phyloP scores from a whole-genome alignment of 371 early-diverging fungal species.

The Paraphysoderma sedebokerense region DNA sequence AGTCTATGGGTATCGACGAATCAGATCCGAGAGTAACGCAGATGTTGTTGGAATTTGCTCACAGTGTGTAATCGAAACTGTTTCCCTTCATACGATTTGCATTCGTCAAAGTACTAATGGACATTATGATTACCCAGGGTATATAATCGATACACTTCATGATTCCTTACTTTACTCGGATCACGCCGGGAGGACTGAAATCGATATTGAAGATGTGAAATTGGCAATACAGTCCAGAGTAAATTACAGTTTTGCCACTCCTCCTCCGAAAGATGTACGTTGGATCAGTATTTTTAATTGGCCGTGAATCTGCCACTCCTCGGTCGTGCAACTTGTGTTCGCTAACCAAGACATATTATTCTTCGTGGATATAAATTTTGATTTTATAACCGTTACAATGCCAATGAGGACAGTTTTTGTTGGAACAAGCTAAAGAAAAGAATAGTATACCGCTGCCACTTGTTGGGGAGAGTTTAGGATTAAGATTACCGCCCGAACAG shows the following conservation, averaged over 20 bases:
- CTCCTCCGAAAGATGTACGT: conserved; percentile 73
- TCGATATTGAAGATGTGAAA: conserved; percentile 82
- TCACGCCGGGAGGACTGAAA: conserved; percentile 65
- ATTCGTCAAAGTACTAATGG: background rate
- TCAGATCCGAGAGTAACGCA: conserved; percentile 93
- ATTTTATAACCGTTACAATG: background rate
- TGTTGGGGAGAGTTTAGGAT: conserved; percentile 73
- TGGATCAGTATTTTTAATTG: background rate
- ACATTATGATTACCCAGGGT: conserved; percentile 22
- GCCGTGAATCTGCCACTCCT: background rate
- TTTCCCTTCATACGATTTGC: background rate
- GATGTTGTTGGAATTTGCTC: conserved; percentile 89
- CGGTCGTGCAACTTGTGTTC: background rate
- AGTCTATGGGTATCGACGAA: conserved; percentile 83
- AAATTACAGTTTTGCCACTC: conserved; percentile 73
- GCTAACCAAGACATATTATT: background rate
- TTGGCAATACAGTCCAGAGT: conserved; percentile 83
- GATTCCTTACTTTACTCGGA: conserved; percentile 90
- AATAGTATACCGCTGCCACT: conserved; percentile 77
- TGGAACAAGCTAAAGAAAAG: conserved; percentile 69
- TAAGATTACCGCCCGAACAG: conserved; percentile 82
- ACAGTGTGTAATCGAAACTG: conserved; percentile 32
- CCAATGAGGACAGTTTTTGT: conserved; percentile 64
- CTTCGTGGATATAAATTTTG: background rate
- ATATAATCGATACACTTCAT: conserved; percentile 82